phyloP scores from a whole-genome alignment of 2,329 filamentous ascomycete species.

The Penicillium griseofulvum region DNA sequence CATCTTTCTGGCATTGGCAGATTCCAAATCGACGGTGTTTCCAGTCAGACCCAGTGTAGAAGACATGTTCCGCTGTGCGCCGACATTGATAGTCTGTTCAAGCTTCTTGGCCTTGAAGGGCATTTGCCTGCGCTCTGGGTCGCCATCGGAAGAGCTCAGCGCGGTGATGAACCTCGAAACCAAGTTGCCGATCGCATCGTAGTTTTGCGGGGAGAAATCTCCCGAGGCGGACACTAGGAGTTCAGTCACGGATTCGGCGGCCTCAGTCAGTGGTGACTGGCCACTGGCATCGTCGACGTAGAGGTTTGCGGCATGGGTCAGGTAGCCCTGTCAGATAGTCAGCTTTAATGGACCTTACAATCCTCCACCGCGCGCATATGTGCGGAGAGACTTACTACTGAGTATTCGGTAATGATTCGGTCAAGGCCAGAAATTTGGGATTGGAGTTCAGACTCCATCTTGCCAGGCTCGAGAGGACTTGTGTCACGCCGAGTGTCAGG shows the following conservation, averaged over 20 bases:
- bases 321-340: conserved; percentile 62
- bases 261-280: conserved; percentile 77
- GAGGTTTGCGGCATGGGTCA: conserved; percentile 85
- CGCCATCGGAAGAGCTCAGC: conserved; percentile 71
- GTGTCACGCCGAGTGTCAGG: background rate
- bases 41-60: conserved; percentile 87
- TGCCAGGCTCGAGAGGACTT: background rate
- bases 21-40: conserved; percentile 85
- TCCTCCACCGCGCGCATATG: background rate
- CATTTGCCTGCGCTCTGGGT: conserved; percentile 65
- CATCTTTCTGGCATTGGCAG: conserved; percentile 86
- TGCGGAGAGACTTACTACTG: conserved; percentile 53
- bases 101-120: conserved; percentile 78
- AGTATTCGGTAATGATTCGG: conserved; percentile 85
- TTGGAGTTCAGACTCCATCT: conserved; percentile 86
- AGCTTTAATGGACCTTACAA: background rate
- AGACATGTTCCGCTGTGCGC: conserved; percentile 90
- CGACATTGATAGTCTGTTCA: conserved; percentile 92
- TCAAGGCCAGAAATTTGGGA: conserved; percentile 82
- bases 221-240: conserved; percentile 92
- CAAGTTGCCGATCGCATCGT: conserved; percentile 74
- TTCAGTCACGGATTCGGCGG: conserved; percentile 78
- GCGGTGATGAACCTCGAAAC: conserved; percentile 87
- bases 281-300: conserved; percentile 70
- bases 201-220: conserved; percentile 67